Evolutionary conservation across 2,329 filamentous ascomycete genomes (phyloP), one percentile per base, ranked within the genome.

Genomic region (Gnomoniopsis sp.): DNA sequence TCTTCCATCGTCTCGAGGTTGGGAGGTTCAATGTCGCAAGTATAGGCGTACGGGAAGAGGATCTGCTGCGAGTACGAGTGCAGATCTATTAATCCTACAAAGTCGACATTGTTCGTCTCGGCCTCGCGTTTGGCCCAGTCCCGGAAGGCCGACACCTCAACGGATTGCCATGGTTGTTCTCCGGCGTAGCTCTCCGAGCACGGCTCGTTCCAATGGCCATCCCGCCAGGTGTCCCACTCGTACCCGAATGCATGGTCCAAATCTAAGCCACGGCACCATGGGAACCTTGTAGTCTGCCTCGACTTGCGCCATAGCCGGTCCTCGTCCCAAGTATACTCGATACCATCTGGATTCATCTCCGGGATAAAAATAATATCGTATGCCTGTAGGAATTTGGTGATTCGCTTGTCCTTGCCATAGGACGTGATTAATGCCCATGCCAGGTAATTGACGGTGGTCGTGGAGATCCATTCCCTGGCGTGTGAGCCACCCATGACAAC

Each of bases 281-380:
- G 84, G 60, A 96, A 81, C 59, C 81, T 87, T 0, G 93, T 98
- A 53, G 87, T 82, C 70, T 98, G 93, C 51, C 91, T 82, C 59
- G 95, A 96, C 76, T 98, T 99, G 68, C 93, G 89, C 93, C 93
- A 99, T 0, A 99, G 79, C 8, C 95, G 87, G 71, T 99, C 93
- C 1, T 85, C 85, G 60, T 93, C 86, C 93, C 93, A 98, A 0
- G 90, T 92, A 73, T 96, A 97, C 63, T 91, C 88, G 69, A 97
- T 96, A 33, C 95, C 95, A 71, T 99, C 95, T 0, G 93, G 92
- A 70, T 99, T 99, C 59, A 95, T 74, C 0, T 91, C 90, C 0
- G 95, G 95, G 23, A 98, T 82, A 66, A 98, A 88, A 48, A 98
- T 80, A 66, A 96, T 87, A 72, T 98, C 93, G 68, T 93, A 96